phyloP scores from a whole-genome alignment of 1,284 basidiomycete genomes.

The Tylopilus orsonianus region DNA sequence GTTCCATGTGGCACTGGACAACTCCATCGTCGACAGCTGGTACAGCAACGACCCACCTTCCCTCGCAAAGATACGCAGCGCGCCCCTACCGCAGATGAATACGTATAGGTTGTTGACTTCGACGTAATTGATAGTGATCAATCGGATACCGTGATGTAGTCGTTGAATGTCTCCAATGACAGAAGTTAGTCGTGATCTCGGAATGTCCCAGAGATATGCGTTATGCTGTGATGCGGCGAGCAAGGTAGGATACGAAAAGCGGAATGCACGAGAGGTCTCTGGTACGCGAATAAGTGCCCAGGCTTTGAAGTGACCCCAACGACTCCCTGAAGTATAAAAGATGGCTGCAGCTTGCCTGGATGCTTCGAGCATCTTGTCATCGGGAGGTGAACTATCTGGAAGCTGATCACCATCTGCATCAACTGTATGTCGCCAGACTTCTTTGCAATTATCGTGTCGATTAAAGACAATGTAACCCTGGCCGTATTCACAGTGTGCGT shows the following conservation, averaged over 20 bases:
- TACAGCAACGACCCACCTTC: constrained; percentile 44
- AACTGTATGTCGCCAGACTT: constrained; percentile 61
- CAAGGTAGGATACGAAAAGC: constrained; percentile 67
- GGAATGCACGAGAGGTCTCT: constrained; percentile 53
- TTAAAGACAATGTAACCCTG: constrained; percentile 71
- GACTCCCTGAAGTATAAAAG: constrained; percentile 9
- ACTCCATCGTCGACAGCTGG: constrained; percentile 38
- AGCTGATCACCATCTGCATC: constrained; percentile 31
- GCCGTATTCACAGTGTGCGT: constrained; percentile 74
- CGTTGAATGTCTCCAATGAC: constrained; percentile 45
- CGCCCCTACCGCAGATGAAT: constrained; percentile 53
- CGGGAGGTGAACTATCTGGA: constrained; percentile 36
- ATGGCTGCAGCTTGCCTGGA: constrained; percentile 16
- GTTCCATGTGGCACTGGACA: constrained; percentile 34
- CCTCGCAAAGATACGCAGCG: constrained; percentile 55
- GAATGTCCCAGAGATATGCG: constrained; percentile 63
- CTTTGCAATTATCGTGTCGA: constrained; percentile 52
- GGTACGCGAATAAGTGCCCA: constrained; percentile 55
- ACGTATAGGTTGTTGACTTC: constrained; percentile 60
- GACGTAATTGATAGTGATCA: constrained; percentile 59
- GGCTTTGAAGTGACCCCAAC: constrained; percentile 53
- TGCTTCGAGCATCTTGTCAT: constrained; percentile 36
- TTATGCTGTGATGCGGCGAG: constrained; percentile 44
- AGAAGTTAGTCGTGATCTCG: constrained; percentile 45
- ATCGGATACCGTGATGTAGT: constrained; percentile 13